Conservation (phyloP, 2,329 filamentous ascomycete species). For the Westerdykella aurantiaca region DNA sequence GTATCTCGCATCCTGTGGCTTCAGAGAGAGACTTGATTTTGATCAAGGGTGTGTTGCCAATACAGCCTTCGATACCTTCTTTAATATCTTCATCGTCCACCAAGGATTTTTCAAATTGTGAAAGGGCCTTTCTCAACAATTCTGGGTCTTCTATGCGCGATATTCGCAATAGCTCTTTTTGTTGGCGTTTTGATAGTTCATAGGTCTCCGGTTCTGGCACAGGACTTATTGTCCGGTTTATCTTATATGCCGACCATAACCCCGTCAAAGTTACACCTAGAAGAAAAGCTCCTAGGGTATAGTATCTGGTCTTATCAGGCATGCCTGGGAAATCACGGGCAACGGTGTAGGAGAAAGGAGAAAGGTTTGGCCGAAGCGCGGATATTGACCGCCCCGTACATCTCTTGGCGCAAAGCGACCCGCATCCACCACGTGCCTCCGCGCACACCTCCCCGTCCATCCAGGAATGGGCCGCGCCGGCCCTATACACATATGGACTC, state of each 20-base stretch:
- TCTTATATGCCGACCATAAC: slow-evolving; percentile 32
- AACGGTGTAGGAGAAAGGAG: slow-evolving; percentile 9
- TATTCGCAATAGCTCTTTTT: slow-evolving; percentile 15
- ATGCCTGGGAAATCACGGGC: slow-evolving; percentile 13
- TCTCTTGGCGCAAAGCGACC: slow-evolving; percentile 22
- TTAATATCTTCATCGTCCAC: slow-evolving; percentile 45
- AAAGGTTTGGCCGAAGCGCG: slow-evolving; percentile 12
- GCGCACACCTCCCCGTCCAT: slow-evolving; percentile 11
- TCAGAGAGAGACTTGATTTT: slow-evolving; percentile 78
- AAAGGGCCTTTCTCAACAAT: slow-evolving; percentile 19
- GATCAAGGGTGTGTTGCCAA: slow-evolving; percentile 88
- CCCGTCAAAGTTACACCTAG: slow-evolving; percentile 66
- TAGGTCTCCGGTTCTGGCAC: slow-evolving; percentile 23
- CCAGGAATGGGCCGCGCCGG: slow-evolving; percentile 3
- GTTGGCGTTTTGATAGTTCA: slow-evolving; percentile 18
- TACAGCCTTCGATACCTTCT: slow-evolving; percentile 82
- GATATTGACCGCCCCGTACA: slow-evolving; percentile 11
- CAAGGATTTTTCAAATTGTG: slow-evolving; percentile 13
- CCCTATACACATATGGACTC: slow-evolving; percentile 65
- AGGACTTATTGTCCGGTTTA: slow-evolving; percentile 4
- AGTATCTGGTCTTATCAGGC: slow-evolving; percentile 45
- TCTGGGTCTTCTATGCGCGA: slow-evolving; percentile 23
- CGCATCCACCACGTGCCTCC: slow-evolving; percentile 19
- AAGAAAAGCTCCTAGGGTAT: slow-evolving; percentile 66
- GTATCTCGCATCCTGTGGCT: slow-evolving; percentile 79